These are phyloP conservation scores for Petrea volubilis DNA, from an alignment of 257 asterid species.

Conservation along the genomic window DNA sequence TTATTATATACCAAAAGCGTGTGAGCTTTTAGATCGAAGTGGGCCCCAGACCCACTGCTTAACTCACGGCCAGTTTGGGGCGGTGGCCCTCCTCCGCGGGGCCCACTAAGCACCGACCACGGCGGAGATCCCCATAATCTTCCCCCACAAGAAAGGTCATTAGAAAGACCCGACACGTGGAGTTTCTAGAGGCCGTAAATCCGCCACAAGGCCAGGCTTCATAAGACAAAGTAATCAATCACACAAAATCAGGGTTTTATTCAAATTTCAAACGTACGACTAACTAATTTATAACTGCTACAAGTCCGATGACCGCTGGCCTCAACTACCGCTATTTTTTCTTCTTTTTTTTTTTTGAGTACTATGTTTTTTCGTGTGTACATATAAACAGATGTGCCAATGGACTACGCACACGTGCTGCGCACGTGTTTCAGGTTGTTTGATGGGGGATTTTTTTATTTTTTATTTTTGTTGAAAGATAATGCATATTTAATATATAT, in stretches of 20 bases:
- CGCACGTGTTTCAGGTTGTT: conserved; percentile 17
- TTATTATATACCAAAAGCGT: conserved; percentile 18
- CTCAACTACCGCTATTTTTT: conserved; percentile 12
- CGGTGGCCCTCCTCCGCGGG: conserved; percentile 35
- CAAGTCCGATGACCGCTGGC: conserved; percentile 9
- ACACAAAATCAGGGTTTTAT: neutral
- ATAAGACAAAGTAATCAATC: conserved; percentile 4
- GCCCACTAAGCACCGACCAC: conserved; percentile 34
- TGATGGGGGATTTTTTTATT: neutral
- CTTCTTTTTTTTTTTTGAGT: no score
- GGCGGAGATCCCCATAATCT: conserved; percentile 1
- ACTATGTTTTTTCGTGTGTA: neutral
- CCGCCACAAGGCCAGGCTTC: conserved; percentile 7
- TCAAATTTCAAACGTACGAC: conserved; percentile 17
- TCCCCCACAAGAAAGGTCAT: neutral
- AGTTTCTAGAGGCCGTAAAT: neutral
- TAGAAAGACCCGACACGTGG: conserved; percentile 27
- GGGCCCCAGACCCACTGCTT: conserved; percentile 16
- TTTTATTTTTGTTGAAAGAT: no score
- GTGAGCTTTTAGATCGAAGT: conserved; percentile 14
- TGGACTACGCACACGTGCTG: conserved; percentile 17
- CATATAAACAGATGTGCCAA: conserved; percentile 22
- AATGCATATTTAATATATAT: no score
- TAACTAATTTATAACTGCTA: conserved; percentile 36
- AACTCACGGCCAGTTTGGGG: conserved; percentile 12